These are phyloP conservation scores for Mortierella claussenii DNA, from an alignment of 192 early-diverging fungal species.

Conservation along the genomic window DNA sequence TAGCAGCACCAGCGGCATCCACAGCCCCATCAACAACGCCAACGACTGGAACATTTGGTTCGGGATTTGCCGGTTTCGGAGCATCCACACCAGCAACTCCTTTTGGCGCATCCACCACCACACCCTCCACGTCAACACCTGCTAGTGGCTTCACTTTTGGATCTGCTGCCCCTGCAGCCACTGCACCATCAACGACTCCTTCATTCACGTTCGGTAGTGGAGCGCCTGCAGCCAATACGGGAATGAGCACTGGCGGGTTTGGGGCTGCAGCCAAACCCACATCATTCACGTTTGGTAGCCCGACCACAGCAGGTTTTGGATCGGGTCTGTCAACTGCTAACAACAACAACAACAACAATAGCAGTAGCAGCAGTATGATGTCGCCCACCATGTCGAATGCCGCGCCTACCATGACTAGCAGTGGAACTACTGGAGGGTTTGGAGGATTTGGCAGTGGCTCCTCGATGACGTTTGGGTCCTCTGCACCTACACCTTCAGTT, in stretches of 20 bases:
- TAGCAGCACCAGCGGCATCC: slow-evolving; percentile 5
- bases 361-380: slow-evolving; percentile 14
- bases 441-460: slow-evolving; percentile 14
- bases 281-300: background rate
- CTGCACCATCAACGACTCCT: background rate
- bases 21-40: background rate
- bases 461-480: background rate
- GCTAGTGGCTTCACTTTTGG: slow-evolving; percentile 6
- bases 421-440: background rate
- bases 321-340: no score
- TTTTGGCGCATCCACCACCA: background rate
- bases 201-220: background rate
- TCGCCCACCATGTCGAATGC: slow-evolving; percentile 21
- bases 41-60: background rate
- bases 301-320: no score
- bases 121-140: background rate
- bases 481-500: background rate
- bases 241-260: no score
- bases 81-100: background rate
- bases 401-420: background rate
- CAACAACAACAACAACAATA: no score
- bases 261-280: background rate
- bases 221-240: background rate
- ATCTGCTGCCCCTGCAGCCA: background rate
- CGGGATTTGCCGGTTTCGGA: slow-evolving; percentile 18